These are phyloP conservation scores for Populus euphratica DNA, from an alignment of 345 rosid genomes.

Conservation along the genomic window DNA sequence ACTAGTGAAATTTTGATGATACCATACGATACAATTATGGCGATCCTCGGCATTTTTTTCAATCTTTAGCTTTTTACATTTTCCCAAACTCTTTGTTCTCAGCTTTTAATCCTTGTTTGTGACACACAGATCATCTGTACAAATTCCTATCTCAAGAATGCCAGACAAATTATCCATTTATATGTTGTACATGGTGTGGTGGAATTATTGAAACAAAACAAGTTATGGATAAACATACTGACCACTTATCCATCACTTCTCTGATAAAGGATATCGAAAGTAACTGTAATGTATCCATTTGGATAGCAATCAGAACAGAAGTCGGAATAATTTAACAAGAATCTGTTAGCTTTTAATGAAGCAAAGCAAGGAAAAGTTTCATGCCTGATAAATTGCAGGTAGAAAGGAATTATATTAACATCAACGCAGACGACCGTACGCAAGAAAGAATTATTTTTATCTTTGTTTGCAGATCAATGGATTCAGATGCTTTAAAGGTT, in stretches of 20 bases:
- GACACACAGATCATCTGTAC: background rate
- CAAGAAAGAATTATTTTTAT: constrained; percentile 15
- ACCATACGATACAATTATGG: background rate
- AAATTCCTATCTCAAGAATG: background rate
- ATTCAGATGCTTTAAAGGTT: background rate
- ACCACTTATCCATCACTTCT: constrained; percentile 50
- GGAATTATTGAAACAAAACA: too few species aligned
- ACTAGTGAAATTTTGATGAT: background rate
- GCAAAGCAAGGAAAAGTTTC: background rate
- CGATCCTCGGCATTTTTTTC: background rate
- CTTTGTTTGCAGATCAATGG: background rate
- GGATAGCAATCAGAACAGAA: constrained; percentile 24
- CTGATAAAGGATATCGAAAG: constrained; percentile 42
- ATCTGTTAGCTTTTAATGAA: background rate
- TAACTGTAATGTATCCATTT: constrained; percentile 46
- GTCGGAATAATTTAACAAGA: background rate
- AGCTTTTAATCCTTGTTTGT: background rate
- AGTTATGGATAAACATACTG: constrained; percentile 9
- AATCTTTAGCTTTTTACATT: background rate
- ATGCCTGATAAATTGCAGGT: constrained; percentile 40
- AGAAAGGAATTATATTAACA: constrained; percentile 13
- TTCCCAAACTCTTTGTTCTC: background rate
- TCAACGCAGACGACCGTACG: constrained; percentile 6
- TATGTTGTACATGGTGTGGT: background rate
- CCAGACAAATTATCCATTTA: background rate